Evolutionary conservation across 495 filamentous ascomycete genomes (phyloP), one percentile per base, ranked within the genome.

Genomic region (Xanthoparmelia taractica): DNA sequence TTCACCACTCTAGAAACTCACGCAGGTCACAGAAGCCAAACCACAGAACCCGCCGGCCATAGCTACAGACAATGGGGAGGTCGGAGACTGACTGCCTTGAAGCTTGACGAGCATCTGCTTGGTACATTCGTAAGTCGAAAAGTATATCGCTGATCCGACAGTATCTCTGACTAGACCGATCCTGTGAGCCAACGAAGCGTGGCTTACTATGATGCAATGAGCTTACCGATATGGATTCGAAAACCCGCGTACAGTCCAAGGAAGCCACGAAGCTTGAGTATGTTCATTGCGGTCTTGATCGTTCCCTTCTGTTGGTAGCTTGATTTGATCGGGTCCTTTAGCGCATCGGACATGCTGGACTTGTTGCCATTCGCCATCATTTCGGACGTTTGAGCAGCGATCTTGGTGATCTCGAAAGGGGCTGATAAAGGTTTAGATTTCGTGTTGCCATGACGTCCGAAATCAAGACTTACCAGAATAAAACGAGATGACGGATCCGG

Each of bases 361-460:
- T 80, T 80, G 52, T 84, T 84, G 23, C 80, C 73, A 23, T 79
- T 74, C 11, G 78, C 85, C 83, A 91, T 84, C 62, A 92, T 75
- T 27, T 88, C 82, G 5, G 89, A 89, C 23, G 91, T 79, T 72
- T 93, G 89, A 11, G 88, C 87, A 64, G 85, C 90, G 34, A 91
- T 74, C 73, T 93, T 93, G 31, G 89, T 91, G 69, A 93, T 78
- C 71, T 93, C 89, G 69, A 93, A 92, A 37, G 89, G 89, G 70
- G 88, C 87, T 91, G 60, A 2, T 31, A 54, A 33, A 11, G 1
- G 25, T 8, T 62, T 45, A 40, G 29, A 25, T 11, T 45, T 20
- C 8, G 34, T 31, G 50, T 37, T 23, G 13, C 7, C n/a, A n/a
- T 15, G 25, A 12, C 8, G 1, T 36, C 18, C 27, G 11, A 25